Evolutionary conservation across 148 eudicot species (phyloP).

Genomic region (Rhododendron mucronatum): DNA sequence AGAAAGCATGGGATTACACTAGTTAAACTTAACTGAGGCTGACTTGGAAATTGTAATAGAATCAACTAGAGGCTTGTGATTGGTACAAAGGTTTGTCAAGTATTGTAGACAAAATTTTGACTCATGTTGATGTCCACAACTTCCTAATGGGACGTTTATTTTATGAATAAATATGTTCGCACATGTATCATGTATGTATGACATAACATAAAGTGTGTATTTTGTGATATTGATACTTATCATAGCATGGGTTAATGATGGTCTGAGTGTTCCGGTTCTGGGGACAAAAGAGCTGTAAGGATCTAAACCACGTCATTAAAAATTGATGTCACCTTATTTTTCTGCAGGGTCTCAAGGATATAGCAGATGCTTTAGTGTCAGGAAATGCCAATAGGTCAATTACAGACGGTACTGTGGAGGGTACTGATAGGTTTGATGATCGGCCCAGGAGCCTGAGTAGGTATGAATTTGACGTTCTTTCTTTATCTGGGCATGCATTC

Average conservation of each 20-base stretch:
- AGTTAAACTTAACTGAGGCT: neutral
- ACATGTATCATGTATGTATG: neutral
- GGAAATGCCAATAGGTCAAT: constrained; percentile 21
- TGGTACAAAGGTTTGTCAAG: neutral
- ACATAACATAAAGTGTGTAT: neutral
- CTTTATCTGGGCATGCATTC: neutral
- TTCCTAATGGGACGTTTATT: neutral
- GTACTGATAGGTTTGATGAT: constrained; percentile 13
- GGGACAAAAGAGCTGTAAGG: neutral
- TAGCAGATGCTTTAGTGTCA: constrained; percentile 24
- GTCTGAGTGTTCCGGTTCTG: neutral
- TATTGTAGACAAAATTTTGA: neutral
- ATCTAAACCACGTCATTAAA: neutral
- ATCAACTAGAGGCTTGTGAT: neutral
- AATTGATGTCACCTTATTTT: neutral
- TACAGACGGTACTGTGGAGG: constrained; percentile 20
- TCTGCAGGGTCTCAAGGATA: constrained; percentile 46
- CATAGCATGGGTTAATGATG: neutral
- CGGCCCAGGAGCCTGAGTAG: constrained; percentile 28
- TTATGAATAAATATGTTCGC: neutral
- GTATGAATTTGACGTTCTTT: constrained; percentile 18
- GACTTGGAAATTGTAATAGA: neutral
- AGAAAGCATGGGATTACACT: neutral
- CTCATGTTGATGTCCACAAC: neutral
- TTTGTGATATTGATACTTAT: neutral